Base-by-base conservation (phyloP, 2,329 filamentous ascomycete species). In the Pseudogymnoascus sp. region DNA sequence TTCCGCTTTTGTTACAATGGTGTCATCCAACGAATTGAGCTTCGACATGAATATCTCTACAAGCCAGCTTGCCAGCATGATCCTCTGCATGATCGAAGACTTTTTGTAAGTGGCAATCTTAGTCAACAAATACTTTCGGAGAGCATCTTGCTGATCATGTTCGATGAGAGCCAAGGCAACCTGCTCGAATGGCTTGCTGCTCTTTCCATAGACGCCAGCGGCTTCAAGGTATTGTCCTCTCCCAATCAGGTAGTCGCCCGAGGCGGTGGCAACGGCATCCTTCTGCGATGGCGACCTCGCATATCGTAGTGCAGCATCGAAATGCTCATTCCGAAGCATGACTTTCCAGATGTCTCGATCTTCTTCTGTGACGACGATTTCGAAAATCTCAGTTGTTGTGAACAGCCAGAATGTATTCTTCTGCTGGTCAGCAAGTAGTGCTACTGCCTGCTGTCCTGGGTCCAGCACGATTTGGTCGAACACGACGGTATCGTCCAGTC, bases 331-430 rank as follows among this genome's bases (percentile, higher is more conserved):
- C 70, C 89, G 85, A 64, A 97, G 82, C 85, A 97, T 90, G 62
- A 97, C 91, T 73, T 91, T 91, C 95, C 95, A 99, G 15, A 97
- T 86, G 73, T 97, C 90, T 68, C 95, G 82, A 69, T 93, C 90
- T 74, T 99, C 95, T 63, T 97, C 91, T 50, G 87, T 88, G 11
- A 93, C 88, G 11, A 95, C 90, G 64, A 99, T 88, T 76, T 99
- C 95, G 69, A 92, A 97, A 61, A 99, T 96, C 71, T 96, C 92
- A 64, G 90, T 84, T 0, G 85, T 83, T 0, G 93, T 97, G 72
- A 97, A 96, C 1, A 99, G 82, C 95, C 96, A 99, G 73, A 93
- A 97, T 0, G 95, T 99, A 71, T 93, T 96, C 79, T 97, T 96
- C 74, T 95, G 93, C 65, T 89, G 83, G 75, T 99, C 95, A 8